phyloP scores from a whole-genome alignment of 176 grass and related monocot species.

The Bonia amplexicaulis region DNA sequence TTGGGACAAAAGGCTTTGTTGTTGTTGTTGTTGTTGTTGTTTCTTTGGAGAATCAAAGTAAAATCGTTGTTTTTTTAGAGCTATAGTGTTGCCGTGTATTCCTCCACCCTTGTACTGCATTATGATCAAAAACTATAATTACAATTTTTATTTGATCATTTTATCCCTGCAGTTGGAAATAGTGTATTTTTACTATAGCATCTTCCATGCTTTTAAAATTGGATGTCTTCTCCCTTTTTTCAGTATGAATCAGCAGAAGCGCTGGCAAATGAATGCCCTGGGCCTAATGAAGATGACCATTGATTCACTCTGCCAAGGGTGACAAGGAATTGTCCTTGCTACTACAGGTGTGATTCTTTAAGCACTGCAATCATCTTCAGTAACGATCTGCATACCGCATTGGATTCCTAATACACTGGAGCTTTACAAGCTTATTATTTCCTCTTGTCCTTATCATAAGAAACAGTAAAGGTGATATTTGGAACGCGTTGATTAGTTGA shows the following conservation, averaged over 20 bases:
- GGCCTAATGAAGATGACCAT: conserved; percentile 73
- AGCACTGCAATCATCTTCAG: background rate
- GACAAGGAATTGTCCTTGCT: conserved; percentile 10
- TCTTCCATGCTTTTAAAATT: background rate
- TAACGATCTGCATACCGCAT: background rate
- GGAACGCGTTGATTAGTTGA: conserved; percentile 6
- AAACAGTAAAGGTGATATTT: background rate
- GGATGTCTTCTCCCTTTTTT: background rate
- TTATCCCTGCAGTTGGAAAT: background rate
- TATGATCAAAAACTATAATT: background rate
- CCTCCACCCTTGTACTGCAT: background rate
- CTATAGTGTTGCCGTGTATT: background rate
- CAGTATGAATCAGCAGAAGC: conserved; percentile 81
- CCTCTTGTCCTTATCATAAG: background rate
- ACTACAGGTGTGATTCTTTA: conserved; percentile 22
- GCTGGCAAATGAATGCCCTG: conserved; percentile 61
- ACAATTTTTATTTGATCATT: background rate
- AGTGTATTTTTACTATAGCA: background rate
- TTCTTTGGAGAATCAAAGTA: background rate
- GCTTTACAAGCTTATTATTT: background rate
- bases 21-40: too few species aligned
- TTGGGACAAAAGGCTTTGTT: too few species aligned
- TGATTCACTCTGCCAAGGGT: conserved; percentile 39
- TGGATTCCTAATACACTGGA: conserved; percentile 9
- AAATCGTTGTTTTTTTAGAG: background rate